Base-by-base conservation (phyloP, 768 basidiomycete genomes). In the Suillus americanus region DNA sequence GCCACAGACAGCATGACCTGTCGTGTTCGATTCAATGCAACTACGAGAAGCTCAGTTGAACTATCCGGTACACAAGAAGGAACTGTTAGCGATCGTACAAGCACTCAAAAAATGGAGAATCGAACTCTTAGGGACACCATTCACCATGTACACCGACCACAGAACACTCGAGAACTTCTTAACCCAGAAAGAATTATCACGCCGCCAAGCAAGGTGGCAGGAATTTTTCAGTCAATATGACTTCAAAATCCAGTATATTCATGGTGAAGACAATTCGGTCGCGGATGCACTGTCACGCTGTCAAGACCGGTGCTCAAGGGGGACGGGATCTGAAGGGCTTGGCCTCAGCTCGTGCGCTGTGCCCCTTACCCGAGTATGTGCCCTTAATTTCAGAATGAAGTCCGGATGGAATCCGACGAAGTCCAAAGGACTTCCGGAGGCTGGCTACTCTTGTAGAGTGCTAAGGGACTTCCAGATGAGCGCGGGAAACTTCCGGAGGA, bases 191-290 rank as follows among this genome's bases (percentile, higher is more conserved):
- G 69, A 79, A 28, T 65, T 83, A 1, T 80, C 74, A 0, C 64
- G 71, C 0, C 61, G 75, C 0, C 82, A 81, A 54, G 73, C 74
- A 0, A 69, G 75, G 0, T 83, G 82, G 83, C 33, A 79, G 0
- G 79, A 83, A 59, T 75, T 78, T 23, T 62, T 85, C 0, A 51
- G 65, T 66, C n/a, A 76, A 25, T 84, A 81, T 64, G 75, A 83
- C 45, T 71, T 70, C 18, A 51, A 66, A 0, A 76, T 82, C 20
- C 59, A 62, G 4, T 83, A 82, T 62, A 64, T 84, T 72, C 63
- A 71, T 46, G 9, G 28, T 30, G 28, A 33, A 33, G 30, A 33
- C 30, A 33, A 33, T 5, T 33, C 30, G 3, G 30, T 33, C 5
- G 30, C 4, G 30, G 30, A 30, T 30, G 30, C 30, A 2, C 30